Conservation (phyloP, 495 filamentous ascomycete species). For the Massariosphaeria phaeospora region DNA sequence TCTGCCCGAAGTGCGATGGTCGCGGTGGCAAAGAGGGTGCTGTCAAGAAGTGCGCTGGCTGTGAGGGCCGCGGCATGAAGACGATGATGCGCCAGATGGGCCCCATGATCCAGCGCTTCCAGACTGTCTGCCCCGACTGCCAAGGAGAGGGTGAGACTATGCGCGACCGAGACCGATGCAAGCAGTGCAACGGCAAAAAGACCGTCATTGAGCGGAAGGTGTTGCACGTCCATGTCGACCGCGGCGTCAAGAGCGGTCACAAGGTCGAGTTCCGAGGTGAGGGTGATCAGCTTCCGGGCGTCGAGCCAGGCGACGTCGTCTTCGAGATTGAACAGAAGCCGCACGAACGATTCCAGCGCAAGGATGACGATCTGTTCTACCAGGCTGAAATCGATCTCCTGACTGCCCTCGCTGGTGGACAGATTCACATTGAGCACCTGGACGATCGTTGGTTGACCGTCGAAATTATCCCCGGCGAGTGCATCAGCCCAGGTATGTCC, state of each 20-base stretch:
- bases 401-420: constrained; percentile 86
- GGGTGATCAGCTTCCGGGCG: constrained; percentile 92
- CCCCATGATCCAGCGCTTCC: constrained; percentile 99
- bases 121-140: constrained; percentile 98
- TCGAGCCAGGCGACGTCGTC: constrained; percentile 87
- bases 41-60: constrained; percentile 83
- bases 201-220: constrained; percentile 96
- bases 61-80: constrained; percentile 95
- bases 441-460: constrained; percentile 95
- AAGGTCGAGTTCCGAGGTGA: constrained; percentile 96
- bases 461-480: constrained; percentile 84
- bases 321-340: constrained; percentile 99
- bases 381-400: constrained; percentile 93
- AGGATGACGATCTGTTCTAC: constrained; percentile 94
- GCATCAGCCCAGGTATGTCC: constrained; percentile 76
- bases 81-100: constrained; percentile 99
- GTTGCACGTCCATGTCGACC: constrained; percentile 95
- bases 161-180: constrained; percentile 93
- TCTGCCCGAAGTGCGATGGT: constrained; percentile 91
- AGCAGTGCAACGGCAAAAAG: constrained; percentile 92
- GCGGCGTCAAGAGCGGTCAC: constrained; percentile 85
- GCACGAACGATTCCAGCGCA: constrained; percentile 88
- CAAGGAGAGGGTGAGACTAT: constrained; percentile 95
- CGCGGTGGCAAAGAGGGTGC: constrained; percentile 96
- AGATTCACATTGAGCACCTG: constrained; percentile 88